Conservation (phyloP, 306 rosid species). For the Castanospermum australe region DNA sequence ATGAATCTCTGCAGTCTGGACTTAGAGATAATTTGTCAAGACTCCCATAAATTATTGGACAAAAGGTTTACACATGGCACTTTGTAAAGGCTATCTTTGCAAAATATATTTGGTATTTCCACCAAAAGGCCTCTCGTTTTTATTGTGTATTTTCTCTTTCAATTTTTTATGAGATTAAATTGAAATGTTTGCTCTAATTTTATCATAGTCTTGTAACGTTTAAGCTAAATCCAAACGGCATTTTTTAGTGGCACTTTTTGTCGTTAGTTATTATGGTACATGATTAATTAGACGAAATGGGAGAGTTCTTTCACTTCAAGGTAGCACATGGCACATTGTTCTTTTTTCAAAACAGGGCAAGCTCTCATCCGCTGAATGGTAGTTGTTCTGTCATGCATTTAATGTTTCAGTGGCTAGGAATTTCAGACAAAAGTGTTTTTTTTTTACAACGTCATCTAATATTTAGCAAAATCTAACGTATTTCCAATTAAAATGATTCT, state of each 20-base stretch:
- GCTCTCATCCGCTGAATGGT: background rate
- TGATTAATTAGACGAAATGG: background rate
- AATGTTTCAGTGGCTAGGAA: background rate
- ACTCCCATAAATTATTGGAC: background rate
- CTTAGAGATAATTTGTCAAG: background rate
- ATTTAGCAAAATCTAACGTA: background rate
- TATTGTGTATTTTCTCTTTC: background rate
- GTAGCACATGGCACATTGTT: background rate
- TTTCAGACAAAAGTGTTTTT: background rate
- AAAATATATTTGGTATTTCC: background rate
- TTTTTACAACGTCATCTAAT: background rate
- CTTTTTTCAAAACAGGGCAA: background rate
- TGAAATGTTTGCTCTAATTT: background rate
- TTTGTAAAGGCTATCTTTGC: background rate
- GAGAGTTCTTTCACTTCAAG: slow-evolving; percentile 2
- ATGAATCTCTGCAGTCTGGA: background rate
- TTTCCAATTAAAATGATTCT: background rate
- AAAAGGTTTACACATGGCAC: background rate
- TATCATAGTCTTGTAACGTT: background rate
- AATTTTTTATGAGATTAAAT: background rate
- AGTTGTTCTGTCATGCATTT: slow-evolving; percentile 21
- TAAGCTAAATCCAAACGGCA: slow-evolving; percentile 7
- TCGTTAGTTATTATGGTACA: background rate
- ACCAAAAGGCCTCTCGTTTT: background rate
- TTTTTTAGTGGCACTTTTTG: slow-evolving; percentile 6